Conservation (phyloP, 768 basidiomycete species). For the Inosperma sp. region DNA sequence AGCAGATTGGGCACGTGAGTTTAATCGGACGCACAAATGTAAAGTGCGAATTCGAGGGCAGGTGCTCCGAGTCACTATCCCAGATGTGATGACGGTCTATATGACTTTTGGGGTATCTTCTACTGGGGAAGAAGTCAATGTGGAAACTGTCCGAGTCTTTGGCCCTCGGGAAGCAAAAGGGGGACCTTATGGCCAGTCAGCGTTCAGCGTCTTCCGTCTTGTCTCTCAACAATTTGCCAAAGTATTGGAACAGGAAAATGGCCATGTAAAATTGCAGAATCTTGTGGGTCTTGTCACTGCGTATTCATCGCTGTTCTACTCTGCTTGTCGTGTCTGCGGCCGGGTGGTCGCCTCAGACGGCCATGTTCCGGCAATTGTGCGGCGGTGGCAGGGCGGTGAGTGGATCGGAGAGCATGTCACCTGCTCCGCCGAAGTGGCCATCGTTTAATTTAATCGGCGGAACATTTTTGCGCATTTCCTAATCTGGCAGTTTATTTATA, state of each 20-base stretch:
- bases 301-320: slow-evolving; percentile 59
- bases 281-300: slow-evolving; percentile 42
- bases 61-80: slow-evolving; percentile 55
- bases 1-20: slow-evolving; percentile 50
- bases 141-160: slow-evolving; percentile 65
- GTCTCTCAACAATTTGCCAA: slow-evolving; percentile 63
- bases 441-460: slow-evolving; percentile 4
- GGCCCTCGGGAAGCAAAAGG: slow-evolving; percentile 67
- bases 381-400: slow-evolving; percentile 44
- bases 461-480: background rate
- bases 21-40: slow-evolving; percentile 43
- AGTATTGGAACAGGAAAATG: slow-evolving; percentile 52
- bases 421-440: slow-evolving; percentile 2
- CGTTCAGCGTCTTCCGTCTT: slow-evolving; percentile 57
- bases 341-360: slow-evolving; percentile 67
- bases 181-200: slow-evolving; percentile 56
- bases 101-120: slow-evolving; percentile 43
- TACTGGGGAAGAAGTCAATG: slow-evolving; percentile 35
- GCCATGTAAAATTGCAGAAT: slow-evolving; percentile 44
- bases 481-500: background rate
- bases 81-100: slow-evolving; percentile 65
- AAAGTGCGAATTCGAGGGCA: slow-evolving; percentile 56
- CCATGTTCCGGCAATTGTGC: slow-evolving; percentile 67
- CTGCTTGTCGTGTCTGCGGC: slow-evolving; percentile 54
- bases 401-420: slow-evolving; percentile 21